Evolutionary conservation across 768 basidiomycete genomes (phyloP).

Genomic region (Cyathus striatus): DNA sequence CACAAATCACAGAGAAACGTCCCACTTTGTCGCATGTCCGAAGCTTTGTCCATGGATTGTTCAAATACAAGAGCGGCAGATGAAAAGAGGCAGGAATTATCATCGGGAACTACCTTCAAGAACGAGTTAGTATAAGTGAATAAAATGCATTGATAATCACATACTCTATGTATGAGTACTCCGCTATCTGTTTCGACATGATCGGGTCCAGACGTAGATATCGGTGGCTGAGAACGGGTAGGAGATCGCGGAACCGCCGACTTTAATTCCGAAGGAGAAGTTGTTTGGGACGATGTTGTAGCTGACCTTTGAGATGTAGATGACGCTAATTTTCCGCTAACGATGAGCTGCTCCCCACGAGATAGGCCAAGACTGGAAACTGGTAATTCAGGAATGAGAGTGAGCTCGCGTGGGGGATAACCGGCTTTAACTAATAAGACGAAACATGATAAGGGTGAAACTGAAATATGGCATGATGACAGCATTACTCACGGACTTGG

Average conservation of each 20-base stretch:
- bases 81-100: conserved; percentile 94
- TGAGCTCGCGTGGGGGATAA: conserved; percentile 77
- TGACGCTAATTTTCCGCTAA: conserved; percentile 37
- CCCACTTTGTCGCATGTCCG: conserved; percentile 69
- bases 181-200: conserved; percentile 59
- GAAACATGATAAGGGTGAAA: conserved; percentile 1
- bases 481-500: conserved; percentile 61
- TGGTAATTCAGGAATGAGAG: conserved; percentile 68
- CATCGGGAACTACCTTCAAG: conserved; percentile 83
- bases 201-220: conserved; percentile 38
- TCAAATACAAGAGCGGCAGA: conserved; percentile 82
- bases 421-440: conserved; percentile 64
- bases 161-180: conserved; percentile 69
- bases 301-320: conserved; percentile 11
- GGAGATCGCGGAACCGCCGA: conserved; percentile 7
- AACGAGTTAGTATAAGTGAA: background rate
- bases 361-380: conserved; percentile 73
- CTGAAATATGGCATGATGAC: conserved; percentile 8
- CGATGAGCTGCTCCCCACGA: conserved; percentile 83
- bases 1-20: conserved; percentile 4
- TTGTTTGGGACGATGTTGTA: conserved; percentile 8
- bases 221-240: conserved; percentile 7
- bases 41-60: conserved; percentile 71
- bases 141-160: conserved; percentile 4
- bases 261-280: no score